Percentiles rank a stretch among this genome's conserved stretches.
Evolutionary conservation across 2,329 filamentous ascomycete species (phyloP).

Genomic region (Rutstroemia sydowiana): DNA sequence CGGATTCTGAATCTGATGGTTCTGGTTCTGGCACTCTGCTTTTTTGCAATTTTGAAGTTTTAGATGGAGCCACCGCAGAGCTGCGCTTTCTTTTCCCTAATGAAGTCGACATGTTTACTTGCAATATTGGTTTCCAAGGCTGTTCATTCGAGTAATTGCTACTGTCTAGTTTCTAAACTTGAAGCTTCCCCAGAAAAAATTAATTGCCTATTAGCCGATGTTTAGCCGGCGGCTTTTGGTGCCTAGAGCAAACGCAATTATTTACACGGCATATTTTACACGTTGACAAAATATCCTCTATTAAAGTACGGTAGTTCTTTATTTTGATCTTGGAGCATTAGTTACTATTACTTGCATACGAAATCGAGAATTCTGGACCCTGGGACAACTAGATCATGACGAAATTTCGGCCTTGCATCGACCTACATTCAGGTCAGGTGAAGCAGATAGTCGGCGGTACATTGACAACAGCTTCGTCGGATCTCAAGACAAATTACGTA

Average conservation of each 20-base stretch:
- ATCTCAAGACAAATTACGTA: slow-evolving; percentile 86
- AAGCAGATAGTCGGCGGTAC: slow-evolving; percentile 99
- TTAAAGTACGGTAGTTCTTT: neutral
- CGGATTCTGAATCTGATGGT: neutral
- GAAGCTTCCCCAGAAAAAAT: slow-evolving; percentile 10
- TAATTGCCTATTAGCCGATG: slow-evolving; percentile 3
- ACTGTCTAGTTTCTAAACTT: neutral
- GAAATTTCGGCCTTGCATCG: slow-evolving; percentile 90
- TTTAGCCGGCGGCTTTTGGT: slow-evolving; percentile 9
- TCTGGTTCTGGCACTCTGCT: slow-evolving; percentile 10
- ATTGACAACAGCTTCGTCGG: slow-evolving; percentile 57
- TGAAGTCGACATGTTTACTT: slow-evolving; percentile 28
- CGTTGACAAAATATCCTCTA: neutral
- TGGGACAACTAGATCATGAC: slow-evolving; percentile 60
- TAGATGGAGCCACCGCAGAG: slow-evolving; percentile 27
- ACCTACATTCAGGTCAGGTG: slow-evolving; percentile 92
- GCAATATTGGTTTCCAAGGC: too few species aligned
- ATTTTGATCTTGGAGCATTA: too few species aligned
- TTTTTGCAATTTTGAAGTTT: slow-evolving; percentile 8
- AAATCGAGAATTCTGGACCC: too few species aligned
- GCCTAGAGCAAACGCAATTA: neutral
- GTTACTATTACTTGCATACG: too few species aligned
- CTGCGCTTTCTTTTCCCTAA: slow-evolving; percentile 43
- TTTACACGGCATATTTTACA: neutral
- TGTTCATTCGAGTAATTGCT: too few species aligned